Percentiles rank a stretch among this genome's conserved stretches.
phyloP scores from a whole-genome alignment of 805 yeast species.

The Torulaspora quercuum region DNA sequence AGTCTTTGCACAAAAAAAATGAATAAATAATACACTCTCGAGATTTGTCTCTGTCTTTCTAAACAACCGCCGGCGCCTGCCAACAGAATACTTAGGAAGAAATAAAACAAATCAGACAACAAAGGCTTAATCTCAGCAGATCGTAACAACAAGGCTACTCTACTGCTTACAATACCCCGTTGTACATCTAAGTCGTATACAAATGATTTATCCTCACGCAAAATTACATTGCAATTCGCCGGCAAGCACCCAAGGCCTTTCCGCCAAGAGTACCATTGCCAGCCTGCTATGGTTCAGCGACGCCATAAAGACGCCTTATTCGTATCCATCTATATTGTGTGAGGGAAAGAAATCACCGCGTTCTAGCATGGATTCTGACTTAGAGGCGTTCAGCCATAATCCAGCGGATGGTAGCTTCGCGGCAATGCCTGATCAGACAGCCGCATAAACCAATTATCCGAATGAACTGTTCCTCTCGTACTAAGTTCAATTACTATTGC shows the following conservation, averaged over 20 bases:
- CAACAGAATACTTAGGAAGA: slow-evolving; percentile 8
- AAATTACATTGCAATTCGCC: slow-evolving; percentile 43
- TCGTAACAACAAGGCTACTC: slow-evolving; percentile 2
- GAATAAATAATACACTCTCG: no score
- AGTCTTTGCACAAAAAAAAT: background rate
- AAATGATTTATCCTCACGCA: slow-evolving; percentile 47
- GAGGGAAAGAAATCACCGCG: slow-evolving; percentile 42
- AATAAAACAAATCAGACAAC: slow-evolving; percentile 21
- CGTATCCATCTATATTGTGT: slow-evolving; percentile 42
- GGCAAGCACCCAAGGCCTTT: slow-evolving; percentile 41
- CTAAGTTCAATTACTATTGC: slow-evolving; percentile 44
- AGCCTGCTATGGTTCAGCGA: slow-evolving; percentile 44
- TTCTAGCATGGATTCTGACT: slow-evolving; percentile 53
- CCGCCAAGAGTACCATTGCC: slow-evolving; percentile 38
- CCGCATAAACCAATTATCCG: slow-evolving; percentile 46
- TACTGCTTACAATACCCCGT: slow-evolving; percentile 10
- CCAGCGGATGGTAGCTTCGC: slow-evolving; percentile 50
- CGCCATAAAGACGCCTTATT: slow-evolving; percentile 40
- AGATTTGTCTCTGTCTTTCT: no score
- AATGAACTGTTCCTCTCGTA: slow-evolving; percentile 47
- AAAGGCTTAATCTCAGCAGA: slow-evolving; percentile 13
- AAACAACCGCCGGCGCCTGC: slow-evolving; percentile 8
- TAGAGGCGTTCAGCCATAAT: slow-evolving; percentile 49
- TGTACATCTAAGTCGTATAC: slow-evolving; percentile 42
- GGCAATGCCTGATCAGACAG: slow-evolving; percentile 46